Base-by-base conservation (phyloP, 2,329 filamentous ascomycete genomes). In the Ascocoryne sarcoides region DNA sequence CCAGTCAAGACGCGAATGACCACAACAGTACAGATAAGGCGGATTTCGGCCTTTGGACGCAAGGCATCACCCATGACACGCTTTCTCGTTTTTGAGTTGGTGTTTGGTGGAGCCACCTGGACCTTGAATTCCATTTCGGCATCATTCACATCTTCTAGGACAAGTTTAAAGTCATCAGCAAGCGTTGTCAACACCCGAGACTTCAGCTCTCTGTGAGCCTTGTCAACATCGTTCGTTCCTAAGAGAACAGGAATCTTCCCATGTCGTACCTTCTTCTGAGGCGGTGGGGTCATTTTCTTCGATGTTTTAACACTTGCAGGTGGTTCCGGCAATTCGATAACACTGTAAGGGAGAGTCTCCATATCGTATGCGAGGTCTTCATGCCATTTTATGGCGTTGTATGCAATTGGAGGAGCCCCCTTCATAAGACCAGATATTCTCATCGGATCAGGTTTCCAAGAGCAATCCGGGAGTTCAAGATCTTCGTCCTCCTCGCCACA, bases 1-100 rank as follows among this genome's bases (percentile, higher is more conserved):
- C 79, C 79, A 5, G 79, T 61, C 7, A 82, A 60, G 5, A 71
- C 71, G 14, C 71, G 68, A 28, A 80, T 64, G 10, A 73, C 69
- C 37, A 81, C 62, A 42, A 80, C 75, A 3, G 75, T 71, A 14
- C 74, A 69, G 37, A 80, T 62, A 19, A 78, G 61, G 32, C 70
- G 65, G 26, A 62, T 63, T 42, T 69, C 66, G 51, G 65, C 63
- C 36, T 67, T 62, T 3, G 63, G 51, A 1, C 63, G 58, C 34
- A 63, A 55, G 15, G 48, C 44, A 55, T 28, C 43, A 52, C 49
- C 32, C 7, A 40, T 46, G 59, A 61, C 46, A 55, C 62, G 15
- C 15, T 46, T 39, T 8, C 48, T 41, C 20, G 45, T 40, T 14
- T 52, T 45, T 5, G 48, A 48, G 12, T 49, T 46, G 9, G 35